Conservation (phyloP, 148 eudicot species). For the Diospyros kaki region DNA sequence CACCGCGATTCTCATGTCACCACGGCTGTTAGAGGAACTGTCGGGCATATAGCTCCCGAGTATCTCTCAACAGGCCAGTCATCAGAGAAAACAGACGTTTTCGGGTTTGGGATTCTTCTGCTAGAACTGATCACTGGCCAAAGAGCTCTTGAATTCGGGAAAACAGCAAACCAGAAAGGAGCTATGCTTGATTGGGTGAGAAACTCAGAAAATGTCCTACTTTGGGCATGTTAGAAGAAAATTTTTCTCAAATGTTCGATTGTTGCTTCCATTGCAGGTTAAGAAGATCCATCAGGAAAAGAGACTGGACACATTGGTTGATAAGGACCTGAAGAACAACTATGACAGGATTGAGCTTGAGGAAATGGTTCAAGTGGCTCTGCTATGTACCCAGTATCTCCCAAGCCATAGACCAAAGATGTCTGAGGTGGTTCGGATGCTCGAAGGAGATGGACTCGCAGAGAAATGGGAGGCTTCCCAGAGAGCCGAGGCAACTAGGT, state of each 20-base stretch:
- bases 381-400: constrained; percentile 80
- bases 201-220: background rate
- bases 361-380: constrained; percentile 90
- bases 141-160: constrained; percentile 75
- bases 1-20: constrained; percentile 81
- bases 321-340: constrained; percentile 67
- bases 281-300: constrained; percentile 78
- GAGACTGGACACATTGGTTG: constrained; percentile 69
- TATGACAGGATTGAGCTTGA: constrained; percentile 81
- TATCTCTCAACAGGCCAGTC: constrained; percentile 89
- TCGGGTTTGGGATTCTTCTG: constrained; percentile 72
- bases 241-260: background rate
- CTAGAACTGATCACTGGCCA: constrained; percentile 84
- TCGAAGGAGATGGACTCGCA: constrained; percentile 94
- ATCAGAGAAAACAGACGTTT: constrained; percentile 82
- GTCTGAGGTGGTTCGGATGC: constrained; percentile 95
- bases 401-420: constrained; percentile 82
- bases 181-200: constrained; percentile 86
- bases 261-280: constrained; percentile 41
- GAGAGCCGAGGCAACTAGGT: constrained; percentile 66
- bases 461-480: constrained; percentile 98
- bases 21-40: constrained; percentile 77
- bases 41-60: constrained; percentile 83
- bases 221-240: background rate
- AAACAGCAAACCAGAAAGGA: constrained; percentile 74